Conservation (phyloP, 257 asterid genomes). For the Scutellaria minor region DNA sequence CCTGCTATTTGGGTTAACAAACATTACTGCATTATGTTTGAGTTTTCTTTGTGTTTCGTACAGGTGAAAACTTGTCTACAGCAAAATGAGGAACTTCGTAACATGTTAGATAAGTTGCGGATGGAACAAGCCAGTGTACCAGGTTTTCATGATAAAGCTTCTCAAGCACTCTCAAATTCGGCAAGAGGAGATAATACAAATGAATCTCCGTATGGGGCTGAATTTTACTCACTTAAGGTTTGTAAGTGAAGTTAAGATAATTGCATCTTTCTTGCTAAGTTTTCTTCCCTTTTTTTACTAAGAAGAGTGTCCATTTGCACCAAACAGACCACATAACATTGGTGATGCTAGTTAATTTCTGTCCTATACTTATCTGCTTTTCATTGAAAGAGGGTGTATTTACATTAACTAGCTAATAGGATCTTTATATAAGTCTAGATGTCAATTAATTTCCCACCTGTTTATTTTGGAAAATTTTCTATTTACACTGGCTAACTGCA, state of each 20-base stretch:
- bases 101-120: slow-evolving; percentile 68
- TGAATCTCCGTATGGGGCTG: slow-evolving; percentile 48
- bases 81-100: slow-evolving; percentile 88
- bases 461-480: slow-evolving; percentile 19
- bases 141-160: slow-evolving; percentile 43
- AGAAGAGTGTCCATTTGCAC: neutral
- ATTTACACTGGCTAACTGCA: neutral
- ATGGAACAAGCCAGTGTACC: slow-evolving; percentile 56
- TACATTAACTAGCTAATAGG: neutral
- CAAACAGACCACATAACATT: neutral
- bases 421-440: neutral
- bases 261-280: neutral
- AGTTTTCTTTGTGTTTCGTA: slow-evolving; percentile 30
- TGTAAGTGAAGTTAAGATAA: slow-evolving; percentile 26
- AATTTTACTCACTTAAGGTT: slow-evolving; percentile 71
- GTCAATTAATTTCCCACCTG: neutral
- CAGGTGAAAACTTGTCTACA: slow-evolving; percentile 82
- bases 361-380: neutral
- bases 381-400: neutral
- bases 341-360: neutral
- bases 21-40: neutral
- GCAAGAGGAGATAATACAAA: slow-evolving; percentile 43
- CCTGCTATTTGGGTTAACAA: neutral
- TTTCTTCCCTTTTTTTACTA: neutral
- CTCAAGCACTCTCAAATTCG: slow-evolving; percentile 43